Base-by-base conservation (phyloP, 2,329 filamentous ascomycete genomes). In the Fusarium napiforme region DNA sequence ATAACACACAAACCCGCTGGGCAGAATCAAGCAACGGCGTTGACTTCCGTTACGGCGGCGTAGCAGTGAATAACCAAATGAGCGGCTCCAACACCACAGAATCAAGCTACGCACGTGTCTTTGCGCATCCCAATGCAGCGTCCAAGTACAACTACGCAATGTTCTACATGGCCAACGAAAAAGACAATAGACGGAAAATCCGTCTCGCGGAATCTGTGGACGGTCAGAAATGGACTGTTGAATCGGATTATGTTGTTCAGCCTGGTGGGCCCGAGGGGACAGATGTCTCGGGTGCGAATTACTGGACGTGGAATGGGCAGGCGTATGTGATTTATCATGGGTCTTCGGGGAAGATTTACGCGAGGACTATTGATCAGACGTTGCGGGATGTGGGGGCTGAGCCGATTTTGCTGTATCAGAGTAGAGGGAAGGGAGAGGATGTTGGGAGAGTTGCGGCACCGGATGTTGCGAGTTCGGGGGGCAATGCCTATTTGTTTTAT, bases 151-250 rank as follows among this genome's bases (percentile, higher is more conserved):
- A 56, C 0, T 78, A 77, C 23, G 76, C 69, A 45, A 78, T 78
- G 77, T 78, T 78, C 39, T 78, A 78, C 63, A 78, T 78, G 77
- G 75, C 47, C 47, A 78, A 78, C 30, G 77, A 78, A 39, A 23
- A 49, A 1, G 69, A 78, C 42, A 70, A 78, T 43, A 53, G 59
- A 4, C 76, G 77, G 39, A 75, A 76, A 15, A 78, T 78, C 5
- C 64, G 77, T 5, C 68, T 78, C 5, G 77, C 77, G 4, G 77
- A 78, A 60, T 78, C 77, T 6, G 19, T 28, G 0, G 76, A 78
- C 16, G 77, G 77, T 10, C 64, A 62, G 8, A 53, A 53, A 7
- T 78, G 77, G 77, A 56, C 36, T 16, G 70, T 73, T 4, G 66
- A 60, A 4, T 59, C 70, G 5, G 46, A 73, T 1, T 73, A 73